phyloP scores from a whole-genome alignment of 2,329 filamentous ascomycete species.

The Colletotrichum orchidophilum region DNA sequence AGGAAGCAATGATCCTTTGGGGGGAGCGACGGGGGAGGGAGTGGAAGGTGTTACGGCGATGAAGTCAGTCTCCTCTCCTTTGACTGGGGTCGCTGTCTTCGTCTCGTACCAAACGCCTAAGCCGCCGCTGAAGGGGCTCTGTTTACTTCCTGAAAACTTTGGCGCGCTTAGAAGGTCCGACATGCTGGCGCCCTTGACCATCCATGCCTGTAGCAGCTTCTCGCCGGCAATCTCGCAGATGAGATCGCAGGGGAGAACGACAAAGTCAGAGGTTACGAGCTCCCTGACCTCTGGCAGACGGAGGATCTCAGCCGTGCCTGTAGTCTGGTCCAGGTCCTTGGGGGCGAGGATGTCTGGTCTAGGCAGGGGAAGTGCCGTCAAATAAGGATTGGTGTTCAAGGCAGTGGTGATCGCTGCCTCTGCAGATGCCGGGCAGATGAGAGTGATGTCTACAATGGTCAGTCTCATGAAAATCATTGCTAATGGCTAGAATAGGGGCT shows the following conservation, averaged over 20 bases:
- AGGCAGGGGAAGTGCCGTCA: slow-evolving; percentile 78
- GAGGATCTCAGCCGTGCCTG: slow-evolving; percentile 88
- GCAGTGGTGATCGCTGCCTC: slow-evolving; percentile 73
- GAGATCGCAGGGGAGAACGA: slow-evolving; percentile 91
- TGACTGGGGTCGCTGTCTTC: slow-evolving; percentile 77
- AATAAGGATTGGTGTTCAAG: slow-evolving; percentile 79
- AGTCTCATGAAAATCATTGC: slow-evolving; percentile 32
- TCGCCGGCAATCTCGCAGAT: slow-evolving; percentile 90
- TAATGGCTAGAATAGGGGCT: background rate
- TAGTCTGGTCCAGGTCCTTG: slow-evolving; percentile 79
- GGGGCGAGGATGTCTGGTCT: slow-evolving; percentile 82
- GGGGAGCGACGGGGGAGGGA: slow-evolving; percentile 52
- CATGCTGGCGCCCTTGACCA: slow-evolving; percentile 81
- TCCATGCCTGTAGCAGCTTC: slow-evolving; percentile 88
- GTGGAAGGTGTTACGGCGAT: slow-evolving; percentile 79
- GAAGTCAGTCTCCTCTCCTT: slow-evolving; percentile 94
- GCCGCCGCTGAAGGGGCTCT: slow-evolving; percentile 72
- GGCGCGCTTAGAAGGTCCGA: slow-evolving; percentile 65
- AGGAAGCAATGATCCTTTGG: slow-evolving; percentile 70
- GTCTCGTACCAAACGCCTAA: slow-evolving; percentile 93
- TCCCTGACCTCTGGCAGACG: slow-evolving; percentile 82
- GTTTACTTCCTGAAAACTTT: slow-evolving; percentile 48
- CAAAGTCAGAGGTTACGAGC: slow-evolving; percentile 85
- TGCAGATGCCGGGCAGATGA: slow-evolving; percentile 72
- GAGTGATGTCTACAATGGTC: slow-evolving; percentile 62